A percentile compares a stretch with the other conserved stretches of the same genome.
phyloP scores from a whole-genome alignment of 768 basidiomycete genomes.

The Thelephora aurantiotincta region DNA sequence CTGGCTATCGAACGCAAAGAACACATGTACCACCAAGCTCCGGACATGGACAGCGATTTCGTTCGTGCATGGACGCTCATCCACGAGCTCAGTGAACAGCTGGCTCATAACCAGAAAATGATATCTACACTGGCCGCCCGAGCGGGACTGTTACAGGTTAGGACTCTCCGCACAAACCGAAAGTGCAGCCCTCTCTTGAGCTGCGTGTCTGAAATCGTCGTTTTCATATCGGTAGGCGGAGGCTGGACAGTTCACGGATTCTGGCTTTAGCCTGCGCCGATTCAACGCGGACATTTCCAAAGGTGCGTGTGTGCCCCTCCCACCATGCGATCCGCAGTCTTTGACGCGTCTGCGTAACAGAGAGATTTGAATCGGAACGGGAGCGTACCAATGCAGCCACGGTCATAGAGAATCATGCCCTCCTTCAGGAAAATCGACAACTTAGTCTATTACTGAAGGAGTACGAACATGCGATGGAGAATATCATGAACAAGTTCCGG shows the following conservation, averaged over 20 bases:
- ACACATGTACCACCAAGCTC: conserved; percentile 11
- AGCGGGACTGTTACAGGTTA: conserved; percentile 61
- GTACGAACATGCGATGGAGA: conserved; percentile 89
- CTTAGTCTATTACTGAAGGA: conserved; percentile 80
- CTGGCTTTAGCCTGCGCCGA: conserved; percentile 68
- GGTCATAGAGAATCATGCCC: conserved; percentile 85
- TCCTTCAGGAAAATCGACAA: conserved; percentile 93
- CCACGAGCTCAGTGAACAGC: conserved; percentile 71
- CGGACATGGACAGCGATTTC: conserved; percentile 52
- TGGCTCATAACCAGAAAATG: conserved; percentile 70
- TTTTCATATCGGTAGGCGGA: conserved; percentile 38
- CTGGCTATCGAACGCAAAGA: too few relatives aligned
- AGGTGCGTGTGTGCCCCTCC: conserved; percentile 31
- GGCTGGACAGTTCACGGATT: conserved; percentile 44
- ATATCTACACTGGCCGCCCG: conserved; percentile 53
- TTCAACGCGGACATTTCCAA: conserved; percentile 82
- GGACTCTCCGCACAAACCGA: conserved; percentile 4
- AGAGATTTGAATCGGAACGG: conserved; percentile 83
- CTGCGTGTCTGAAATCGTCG: conserved; percentile 2
- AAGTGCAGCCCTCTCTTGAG: conserved; percentile 4
- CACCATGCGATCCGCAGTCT: conserved; percentile 16
- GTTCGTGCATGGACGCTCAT: conserved; percentile 68
- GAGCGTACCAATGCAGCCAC: conserved; percentile 83
- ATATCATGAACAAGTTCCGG: conserved; percentile 92
- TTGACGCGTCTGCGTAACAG: conserved; percentile 25